phyloP scores from a whole-genome alignment of 345 rosid species.

The Hibiscus mutabilis region DNA sequence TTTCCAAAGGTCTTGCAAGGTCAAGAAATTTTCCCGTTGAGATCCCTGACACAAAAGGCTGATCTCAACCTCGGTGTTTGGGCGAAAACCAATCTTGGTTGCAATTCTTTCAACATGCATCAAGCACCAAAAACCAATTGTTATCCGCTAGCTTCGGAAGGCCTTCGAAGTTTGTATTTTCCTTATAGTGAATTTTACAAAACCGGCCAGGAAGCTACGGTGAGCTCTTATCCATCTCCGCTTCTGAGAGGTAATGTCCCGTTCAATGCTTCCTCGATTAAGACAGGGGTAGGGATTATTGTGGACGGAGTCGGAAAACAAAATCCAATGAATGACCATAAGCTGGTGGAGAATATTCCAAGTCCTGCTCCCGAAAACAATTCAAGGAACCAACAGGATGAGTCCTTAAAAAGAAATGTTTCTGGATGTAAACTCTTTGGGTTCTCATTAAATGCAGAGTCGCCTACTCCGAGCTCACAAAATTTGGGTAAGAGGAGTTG shows the following conservation, averaged over 20 bases:
- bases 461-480: constrained; percentile 40
- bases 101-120: constrained; percentile 36
- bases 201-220: constrained; percentile 29
- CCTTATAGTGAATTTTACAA: constrained; percentile 35
- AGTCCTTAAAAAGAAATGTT: constrained; percentile 28
- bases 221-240: constrained; percentile 25
- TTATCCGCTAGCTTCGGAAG: constrained; percentile 47
- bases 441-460: constrained; percentile 56
- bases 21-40: constrained; percentile 84
- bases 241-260: constrained; percentile 34
- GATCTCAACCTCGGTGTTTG: constrained; percentile 48
- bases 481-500: constrained; percentile 84
- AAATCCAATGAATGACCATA: constrained; percentile 31
- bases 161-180: constrained; percentile 32
- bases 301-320: constrained; percentile 36
- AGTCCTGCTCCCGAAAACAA: constrained; percentile 30
- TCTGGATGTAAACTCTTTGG: constrained; percentile 80
- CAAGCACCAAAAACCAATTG: constrained; percentile 42
- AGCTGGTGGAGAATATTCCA: constrained; percentile 28
- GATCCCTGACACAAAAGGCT: constrained; percentile 45
- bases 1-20: constrained; percentile 96
- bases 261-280: constrained; percentile 25
- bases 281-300: constrained; percentile 16
- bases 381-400: constrained; percentile 32
- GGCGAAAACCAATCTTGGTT: constrained; percentile 41